Conservation (phyloP, 148 eudicot species). For the Simmondsia chinensis region DNA sequence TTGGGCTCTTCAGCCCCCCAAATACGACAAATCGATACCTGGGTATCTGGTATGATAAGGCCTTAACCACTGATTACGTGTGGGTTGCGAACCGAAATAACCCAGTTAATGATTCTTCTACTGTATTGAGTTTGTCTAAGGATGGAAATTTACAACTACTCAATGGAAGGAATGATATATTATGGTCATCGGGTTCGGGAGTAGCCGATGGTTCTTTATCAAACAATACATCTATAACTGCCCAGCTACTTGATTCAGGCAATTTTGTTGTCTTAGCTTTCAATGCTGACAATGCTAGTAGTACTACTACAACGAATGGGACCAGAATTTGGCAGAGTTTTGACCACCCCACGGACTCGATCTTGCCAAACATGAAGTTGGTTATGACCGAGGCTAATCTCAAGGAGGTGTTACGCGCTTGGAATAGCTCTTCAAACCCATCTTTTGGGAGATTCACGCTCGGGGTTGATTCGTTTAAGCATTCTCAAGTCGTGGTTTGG, state of each 20-base stretch:
- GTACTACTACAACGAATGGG: too few relatives aligned
- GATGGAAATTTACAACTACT: constrained; percentile 15
- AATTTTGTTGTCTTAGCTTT: constrained; percentile 35
- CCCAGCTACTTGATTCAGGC: constrained; percentile 35
- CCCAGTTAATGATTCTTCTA: constrained; percentile 1
- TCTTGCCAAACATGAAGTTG: not conserved
- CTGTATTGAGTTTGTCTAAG: not conserved
- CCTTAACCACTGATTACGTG: not conserved
- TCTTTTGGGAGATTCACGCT: constrained; percentile 1
- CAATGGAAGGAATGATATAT: constrained; percentile 11
- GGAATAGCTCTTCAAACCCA: constrained; percentile 10
- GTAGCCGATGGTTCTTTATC: too few relatives aligned
- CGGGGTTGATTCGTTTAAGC: too few relatives aligned
- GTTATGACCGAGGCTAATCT: not conserved
- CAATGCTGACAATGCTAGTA: too few relatives aligned
- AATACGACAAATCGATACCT: constrained; percentile 7
- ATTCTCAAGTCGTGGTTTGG: too few relatives aligned
- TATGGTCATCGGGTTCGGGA: constrained; percentile 30
- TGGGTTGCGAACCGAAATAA: constrained; percentile 15
- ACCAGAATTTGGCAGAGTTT: constrained; percentile 25
- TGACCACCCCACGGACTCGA: constrained; percentile 1
- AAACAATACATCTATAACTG: constrained; percentile 11
- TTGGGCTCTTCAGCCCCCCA: constrained; percentile 14
- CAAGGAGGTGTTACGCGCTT: not conserved
- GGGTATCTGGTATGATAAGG: constrained; percentile 16